These are phyloP conservation scores for Cryptococcus jaspeensis DNA, from an alignment of 1,284 basidiomycete species.

Conservation along the genomic window DNA sequence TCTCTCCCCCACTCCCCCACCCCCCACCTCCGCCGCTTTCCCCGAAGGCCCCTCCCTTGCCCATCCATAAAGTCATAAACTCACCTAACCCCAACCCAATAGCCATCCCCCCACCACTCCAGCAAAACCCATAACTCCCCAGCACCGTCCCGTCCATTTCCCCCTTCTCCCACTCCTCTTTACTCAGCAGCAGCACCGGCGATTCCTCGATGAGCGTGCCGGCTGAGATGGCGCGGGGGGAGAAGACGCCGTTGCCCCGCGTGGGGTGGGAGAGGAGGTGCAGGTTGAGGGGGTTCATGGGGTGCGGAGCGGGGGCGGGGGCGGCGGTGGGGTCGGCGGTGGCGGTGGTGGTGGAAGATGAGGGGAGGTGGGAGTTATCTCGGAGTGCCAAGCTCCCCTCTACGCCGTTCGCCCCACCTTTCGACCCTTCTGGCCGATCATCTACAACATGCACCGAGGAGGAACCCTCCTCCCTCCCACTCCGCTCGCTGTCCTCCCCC, in stretches of 20 bases:
- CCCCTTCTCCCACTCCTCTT: conserved; percentile 68
- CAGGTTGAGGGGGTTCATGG: conserved; percentile 46
- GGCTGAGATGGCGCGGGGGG: conserved; percentile 61
- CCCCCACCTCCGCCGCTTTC: neutral
- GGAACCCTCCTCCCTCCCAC: no score
- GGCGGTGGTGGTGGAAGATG: no score
- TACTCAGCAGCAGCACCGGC: conserved; percentile 76
- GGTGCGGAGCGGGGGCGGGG: neutral
- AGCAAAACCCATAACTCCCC: conserved; percentile 83
- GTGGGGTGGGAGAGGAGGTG: conserved; percentile 34
- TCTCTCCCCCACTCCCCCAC: neutral
- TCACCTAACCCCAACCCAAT: conserved; percentile 81
- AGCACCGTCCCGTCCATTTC: conserved; percentile 64
- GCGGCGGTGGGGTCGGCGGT: no score
- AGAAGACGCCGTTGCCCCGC: conserved; percentile 48
- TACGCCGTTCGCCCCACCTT: no score
- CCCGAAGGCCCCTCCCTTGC: neutral
- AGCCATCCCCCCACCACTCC: conserved; percentile 75
- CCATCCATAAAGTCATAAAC: conserved; percentile 22
- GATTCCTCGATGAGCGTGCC: conserved; percentile 75
- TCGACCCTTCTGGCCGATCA: no score
- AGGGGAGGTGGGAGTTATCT: no score
- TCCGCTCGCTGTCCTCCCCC: no score
- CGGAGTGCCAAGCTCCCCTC: no score
- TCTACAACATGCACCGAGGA: no score